Conservation (phyloP, 768 basidiomycete species). For the Boletus sp. region DNA sequence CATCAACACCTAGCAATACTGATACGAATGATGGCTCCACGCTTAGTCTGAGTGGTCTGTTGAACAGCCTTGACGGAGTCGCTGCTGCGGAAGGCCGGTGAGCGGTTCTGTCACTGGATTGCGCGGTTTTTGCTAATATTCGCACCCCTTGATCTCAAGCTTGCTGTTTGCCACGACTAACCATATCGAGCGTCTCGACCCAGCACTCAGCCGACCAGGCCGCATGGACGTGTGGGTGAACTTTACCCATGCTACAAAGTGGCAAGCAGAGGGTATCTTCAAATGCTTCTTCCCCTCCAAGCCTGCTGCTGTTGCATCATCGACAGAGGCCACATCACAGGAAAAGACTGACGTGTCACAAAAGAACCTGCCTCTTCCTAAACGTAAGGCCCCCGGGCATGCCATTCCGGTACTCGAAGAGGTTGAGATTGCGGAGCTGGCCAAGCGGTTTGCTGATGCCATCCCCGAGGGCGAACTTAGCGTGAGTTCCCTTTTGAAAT, state of each 20-base stretch:
- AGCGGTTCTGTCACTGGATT: slow-evolving; percentile 29
- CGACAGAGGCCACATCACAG: slow-evolving; percentile 12
- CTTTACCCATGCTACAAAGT: slow-evolving; percentile 87
- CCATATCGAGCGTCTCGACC: slow-evolving; percentile 91
- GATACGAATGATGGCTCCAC: slow-evolving; percentile 75
- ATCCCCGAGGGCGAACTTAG: slow-evolving; percentile 89
- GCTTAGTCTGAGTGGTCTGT: slow-evolving; percentile 77
- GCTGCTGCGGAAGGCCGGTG: slow-evolving; percentile 85
- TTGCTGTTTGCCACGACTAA: slow-evolving; percentile 92
- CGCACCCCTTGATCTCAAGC: slow-evolving; percentile 36
- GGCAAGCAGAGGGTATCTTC: slow-evolving; percentile 92
- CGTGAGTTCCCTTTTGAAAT: slow-evolving; percentile 43
- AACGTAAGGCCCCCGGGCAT: slow-evolving; percentile 58
- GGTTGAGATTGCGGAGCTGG: slow-evolving; percentile 71
- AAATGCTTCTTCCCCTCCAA: slow-evolving; percentile 89
- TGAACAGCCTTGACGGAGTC: slow-evolving; percentile 85
- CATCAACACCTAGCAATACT: slow-evolving; percentile 40
- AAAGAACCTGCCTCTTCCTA: slow-evolving; percentile 64
- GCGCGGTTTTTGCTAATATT: slow-evolving; percentile 19
- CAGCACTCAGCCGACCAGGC: slow-evolving; percentile 82
- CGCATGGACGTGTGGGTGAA: slow-evolving; percentile 93
- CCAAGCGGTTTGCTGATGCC: slow-evolving; percentile 77
- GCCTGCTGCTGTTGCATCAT: slow-evolving; percentile 12
- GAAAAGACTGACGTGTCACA: slow-evolving; percentile 50
- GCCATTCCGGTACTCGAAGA: slow-evolving; percentile 70